phyloP scores from a whole-genome alignment of 805 yeast genomes.

The Saccharomycopsis guyanensis region DNA sequence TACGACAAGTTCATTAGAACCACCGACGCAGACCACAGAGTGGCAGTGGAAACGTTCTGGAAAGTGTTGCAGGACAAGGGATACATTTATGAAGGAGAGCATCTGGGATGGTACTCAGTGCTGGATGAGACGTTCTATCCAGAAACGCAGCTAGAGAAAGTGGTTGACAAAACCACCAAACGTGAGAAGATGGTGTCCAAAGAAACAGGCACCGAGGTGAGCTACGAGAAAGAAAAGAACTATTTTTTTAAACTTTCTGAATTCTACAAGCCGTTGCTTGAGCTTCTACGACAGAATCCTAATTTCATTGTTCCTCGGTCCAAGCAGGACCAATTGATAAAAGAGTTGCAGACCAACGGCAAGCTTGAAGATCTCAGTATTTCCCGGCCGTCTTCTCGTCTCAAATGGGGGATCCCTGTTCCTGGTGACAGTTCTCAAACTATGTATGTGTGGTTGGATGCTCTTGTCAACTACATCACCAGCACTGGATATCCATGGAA shows the following conservation, averaged over 20 bases:
- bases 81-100: slow-evolving; percentile 72
- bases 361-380: slow-evolving; percentile 67
- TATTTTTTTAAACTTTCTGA: slow-evolving; percentile 72
- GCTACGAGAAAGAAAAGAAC: slow-evolving; percentile 70
- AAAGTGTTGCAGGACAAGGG: slow-evolving; percentile 47
- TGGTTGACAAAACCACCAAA: slow-evolving; percentile 26
- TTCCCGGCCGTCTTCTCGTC: slow-evolving; percentile 72
- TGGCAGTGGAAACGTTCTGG: slow-evolving; percentile 69
- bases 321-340: slow-evolving; percentile 46
- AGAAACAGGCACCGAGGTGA: slow-evolving; percentile 73
- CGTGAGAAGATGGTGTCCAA: slow-evolving; percentile 34
- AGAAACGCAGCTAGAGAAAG: slow-evolving; percentile 56
- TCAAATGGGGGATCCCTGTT: slow-evolving; percentile 86
- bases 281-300: slow-evolving; percentile 40
- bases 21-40: slow-evolving; percentile 72
- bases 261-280: slow-evolving; percentile 49
- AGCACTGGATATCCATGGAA: neutral
- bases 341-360: slow-evolving; percentile 42
- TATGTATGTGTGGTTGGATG: slow-evolving; percentile 96
- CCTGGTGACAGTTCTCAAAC: slow-evolving; percentile 73
- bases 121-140: slow-evolving; percentile 95
- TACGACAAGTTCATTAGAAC: slow-evolving; percentile 83
- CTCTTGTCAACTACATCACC: slow-evolving; percentile 77
- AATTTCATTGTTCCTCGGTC: slow-evolving; percentile 59
- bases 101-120: slow-evolving; percentile 90